A percentile compares a stretch with the other conserved stretches of the same genome.
phyloP scores from a whole-genome alignment of 2,329 filamentous ascomycete genomes.

The Coniochaeta ligniaria region DNA sequence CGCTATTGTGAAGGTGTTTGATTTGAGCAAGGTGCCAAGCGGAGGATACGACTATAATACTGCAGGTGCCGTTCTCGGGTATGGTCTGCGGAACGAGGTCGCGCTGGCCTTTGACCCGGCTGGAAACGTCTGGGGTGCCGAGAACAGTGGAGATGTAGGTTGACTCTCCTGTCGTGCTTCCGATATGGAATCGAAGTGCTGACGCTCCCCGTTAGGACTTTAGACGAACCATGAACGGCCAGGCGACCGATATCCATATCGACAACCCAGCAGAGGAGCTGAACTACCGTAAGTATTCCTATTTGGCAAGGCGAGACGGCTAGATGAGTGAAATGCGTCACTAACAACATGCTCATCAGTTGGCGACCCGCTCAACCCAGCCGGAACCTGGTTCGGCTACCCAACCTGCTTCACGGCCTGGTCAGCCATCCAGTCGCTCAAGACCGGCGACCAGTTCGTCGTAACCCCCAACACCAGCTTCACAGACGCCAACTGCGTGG shows the following conservation, averaged over 20 bases:
- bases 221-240: constrained; percentile 33
- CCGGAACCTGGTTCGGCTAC: constrained; percentile 40
- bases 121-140: constrained; percentile 42
- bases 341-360: constrained; percentile 9
- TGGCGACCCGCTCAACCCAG: constrained; percentile 18
- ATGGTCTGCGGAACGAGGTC: constrained; percentile 53
- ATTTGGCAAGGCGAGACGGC: background rate
- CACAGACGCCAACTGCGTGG: constrained; percentile 6
- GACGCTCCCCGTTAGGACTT: constrained; percentile 29
- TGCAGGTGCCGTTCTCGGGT: constrained; percentile 29
- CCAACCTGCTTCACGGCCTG: constrained; percentile 25
- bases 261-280: constrained; percentile 60
- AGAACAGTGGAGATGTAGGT: constrained; percentile 38
- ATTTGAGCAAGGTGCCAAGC: constrained; percentile 25
- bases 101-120: constrained; percentile 46
- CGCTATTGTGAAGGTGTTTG: constrained; percentile 35
- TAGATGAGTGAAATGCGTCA: background rate
- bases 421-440: constrained; percentile 5
- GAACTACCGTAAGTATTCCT: constrained; percentile 43
- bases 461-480: constrained; percentile 8
- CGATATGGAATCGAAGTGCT: background rate
- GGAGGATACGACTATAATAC: constrained; percentile 29
- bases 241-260: constrained; percentile 41
- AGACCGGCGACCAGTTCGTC: constrained; percentile 10
- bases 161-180: background rate